These are phyloP conservation scores for Borovskyia barvae DNA, from an alignment of 208 protist genomes.

Conservation along the genomic window DNA sequence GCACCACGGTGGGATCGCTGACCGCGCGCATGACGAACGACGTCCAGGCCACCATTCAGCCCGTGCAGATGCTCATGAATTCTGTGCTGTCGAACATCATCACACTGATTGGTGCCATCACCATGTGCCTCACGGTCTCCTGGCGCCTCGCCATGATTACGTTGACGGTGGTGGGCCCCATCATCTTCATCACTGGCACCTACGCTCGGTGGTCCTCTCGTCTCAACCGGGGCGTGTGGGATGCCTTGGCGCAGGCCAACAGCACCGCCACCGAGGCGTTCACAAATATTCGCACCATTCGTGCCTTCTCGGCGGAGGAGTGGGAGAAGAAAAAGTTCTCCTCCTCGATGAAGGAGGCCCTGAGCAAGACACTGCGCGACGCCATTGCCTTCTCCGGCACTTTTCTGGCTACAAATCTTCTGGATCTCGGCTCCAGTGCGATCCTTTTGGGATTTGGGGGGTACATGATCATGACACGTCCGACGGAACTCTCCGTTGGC, in stretches of 20 bases:
- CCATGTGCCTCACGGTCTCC: conserved; percentile 47
- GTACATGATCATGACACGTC: conserved; percentile 40
- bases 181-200: conserved; percentile 45
- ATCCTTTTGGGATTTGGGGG: conserved; percentile 51
- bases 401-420: conserved; percentile 30
- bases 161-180: conserved; percentile 46
- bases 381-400: conserved; percentile 37
- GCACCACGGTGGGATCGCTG: conserved; percentile 43
- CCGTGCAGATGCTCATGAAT: conserved; percentile 43
- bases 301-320: conserved; percentile 56
- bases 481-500: conserved; percentile 42
- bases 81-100: conserved; percentile 42
- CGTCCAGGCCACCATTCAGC: conserved; percentile 51
- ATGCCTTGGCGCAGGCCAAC: conserved; percentile 54
- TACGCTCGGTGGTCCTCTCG: conserved; percentile 43
- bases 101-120: conserved; percentile 34
- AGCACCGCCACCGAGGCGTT: conserved; percentile 54
- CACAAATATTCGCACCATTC: conserved; percentile 64
- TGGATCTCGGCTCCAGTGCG: conserved; percentile 36
- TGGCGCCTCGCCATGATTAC: conserved; percentile 59
- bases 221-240: conserved; percentile 51
- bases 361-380: conserved; percentile 39
- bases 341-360: conserved; percentile 36
- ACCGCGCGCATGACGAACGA: conserved; percentile 69
- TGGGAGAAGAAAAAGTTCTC: conserved; percentile 34